These are phyloP conservation scores for Climacium dendroides DNA, from an alignment of 225 moss, liverwort and hornwort genomes.

Conservation along the genomic window DNA sequence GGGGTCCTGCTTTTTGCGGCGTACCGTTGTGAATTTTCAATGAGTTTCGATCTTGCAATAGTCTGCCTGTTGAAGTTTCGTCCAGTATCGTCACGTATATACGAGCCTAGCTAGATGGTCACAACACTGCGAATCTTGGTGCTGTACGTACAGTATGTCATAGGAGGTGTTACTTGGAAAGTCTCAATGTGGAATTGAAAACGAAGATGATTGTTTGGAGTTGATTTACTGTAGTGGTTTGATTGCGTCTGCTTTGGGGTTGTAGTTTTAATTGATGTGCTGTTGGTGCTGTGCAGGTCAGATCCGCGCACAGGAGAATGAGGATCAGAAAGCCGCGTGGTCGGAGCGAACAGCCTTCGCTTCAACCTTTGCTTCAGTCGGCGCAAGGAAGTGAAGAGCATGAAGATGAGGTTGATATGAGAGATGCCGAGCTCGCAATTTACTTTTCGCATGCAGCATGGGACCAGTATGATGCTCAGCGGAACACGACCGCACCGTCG, in stretches of 20 bases:
- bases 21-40: no score
- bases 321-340: neutral
- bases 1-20: neutral
- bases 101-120: neutral
- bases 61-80: neutral
- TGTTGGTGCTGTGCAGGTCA: neutral
- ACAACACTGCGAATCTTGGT: neutral
- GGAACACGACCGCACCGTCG: no score
- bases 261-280: neutral
- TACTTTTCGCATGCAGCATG: no score
- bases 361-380: neutral
- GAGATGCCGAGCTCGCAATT: neutral
- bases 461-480: neutral
- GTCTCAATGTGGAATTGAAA: neutral
- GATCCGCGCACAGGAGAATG: neutral
- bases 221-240: neutral
- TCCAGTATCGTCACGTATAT: neutral
- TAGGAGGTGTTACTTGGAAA: no score
- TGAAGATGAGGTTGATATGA: neutral
- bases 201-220: neutral
- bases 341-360: no score
- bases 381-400: fast-evolving
- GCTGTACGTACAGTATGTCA: no score
- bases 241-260: neutral
- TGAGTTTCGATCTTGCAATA: neutral